Percentiles rank a stretch among this genome's conserved stretches.
Conservation (phyloP, 306 rosid genomes). For the Senna tora region DNA sequence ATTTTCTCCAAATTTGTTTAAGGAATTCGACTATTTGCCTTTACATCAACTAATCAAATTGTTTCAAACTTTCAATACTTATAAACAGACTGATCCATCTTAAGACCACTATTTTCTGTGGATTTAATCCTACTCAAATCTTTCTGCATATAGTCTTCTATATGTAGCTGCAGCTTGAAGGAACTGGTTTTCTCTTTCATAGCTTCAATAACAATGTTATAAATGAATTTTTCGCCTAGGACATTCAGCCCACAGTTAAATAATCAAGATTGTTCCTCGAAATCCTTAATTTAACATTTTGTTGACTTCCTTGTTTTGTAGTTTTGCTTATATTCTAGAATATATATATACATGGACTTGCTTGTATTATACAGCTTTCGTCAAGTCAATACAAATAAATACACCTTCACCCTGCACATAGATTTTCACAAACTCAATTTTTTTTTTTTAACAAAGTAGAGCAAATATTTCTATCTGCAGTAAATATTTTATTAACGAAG, state of each 20-base stretch:
- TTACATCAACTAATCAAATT: slow-evolving; percentile 1
- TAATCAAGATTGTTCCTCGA: slow-evolving; percentile 11
- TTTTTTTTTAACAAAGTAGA: neutral
- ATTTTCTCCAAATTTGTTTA: slow-evolving; percentile 20
- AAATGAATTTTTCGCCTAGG: neutral
- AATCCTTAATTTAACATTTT: slow-evolving; percentile 10
- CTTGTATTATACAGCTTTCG: slow-evolving; percentile 9
- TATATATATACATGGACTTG: neutral
- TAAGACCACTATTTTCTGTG: slow-evolving; percentile 13
- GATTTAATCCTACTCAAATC: slow-evolving; percentile 3
- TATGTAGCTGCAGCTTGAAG: neutral
- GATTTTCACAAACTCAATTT: neutral
- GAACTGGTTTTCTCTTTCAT: slow-evolving; percentile 19
- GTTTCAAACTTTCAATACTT: slow-evolving; percentile 14
- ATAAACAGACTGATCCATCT: neutral
- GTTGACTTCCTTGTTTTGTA: slow-evolving; percentile 7
- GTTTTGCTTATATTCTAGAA: slow-evolving; percentile 2
- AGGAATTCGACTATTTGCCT: slow-evolving; percentile 26
- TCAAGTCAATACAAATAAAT: neutral
- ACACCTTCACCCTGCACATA: neutral
- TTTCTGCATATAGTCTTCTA: slow-evolving; percentile 17
- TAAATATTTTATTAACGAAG: slow-evolving; percentile 20
- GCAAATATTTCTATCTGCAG: neutral
- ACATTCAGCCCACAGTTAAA: slow-evolving; percentile 16
- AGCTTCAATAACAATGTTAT: neutral